These are phyloP conservation scores for sunflower (Helianthus annuus) DNA, from an alignment of 129 eudicot species.

Conservation along the genomic window DNA sequence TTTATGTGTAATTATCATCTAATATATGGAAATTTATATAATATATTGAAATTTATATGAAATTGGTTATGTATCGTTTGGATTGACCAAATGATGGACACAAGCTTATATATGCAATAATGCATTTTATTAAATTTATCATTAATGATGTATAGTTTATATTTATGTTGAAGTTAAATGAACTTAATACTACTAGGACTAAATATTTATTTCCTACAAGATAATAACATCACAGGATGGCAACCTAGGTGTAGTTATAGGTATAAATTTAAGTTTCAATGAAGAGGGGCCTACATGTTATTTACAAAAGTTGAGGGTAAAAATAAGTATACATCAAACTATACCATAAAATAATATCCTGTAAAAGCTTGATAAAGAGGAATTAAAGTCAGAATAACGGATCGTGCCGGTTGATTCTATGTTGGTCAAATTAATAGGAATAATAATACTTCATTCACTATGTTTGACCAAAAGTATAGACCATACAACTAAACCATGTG, in stretches of 20 bases:
- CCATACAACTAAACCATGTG: conserved; percentile 25
- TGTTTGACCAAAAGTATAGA: conserved; percentile 35
- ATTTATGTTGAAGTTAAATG: neutral
- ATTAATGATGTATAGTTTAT: neutral
- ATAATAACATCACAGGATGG: conserved; percentile 16
- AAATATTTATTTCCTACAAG: conserved; percentile 7
- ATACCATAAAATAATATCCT: neutral
- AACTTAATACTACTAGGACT: neutral
- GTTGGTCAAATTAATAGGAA: conserved; percentile 23
- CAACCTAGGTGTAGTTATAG: conserved; percentile 20
- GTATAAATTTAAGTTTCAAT: neutral
- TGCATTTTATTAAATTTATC: no score
- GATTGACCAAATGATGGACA: no score
- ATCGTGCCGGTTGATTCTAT: conserved; percentile 13
- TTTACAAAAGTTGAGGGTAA: neutral
- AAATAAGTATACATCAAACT: neutral
- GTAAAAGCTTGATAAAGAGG: conserved; percentile 13
- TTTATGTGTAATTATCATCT: no score
- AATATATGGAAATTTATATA: no score
- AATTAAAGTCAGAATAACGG: conserved; percentile 15
- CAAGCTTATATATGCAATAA: no score
- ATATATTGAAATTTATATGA: no score
- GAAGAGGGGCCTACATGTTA: conserved; percentile 10
- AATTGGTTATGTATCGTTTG: no score
- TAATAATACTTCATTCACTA: conserved; percentile 26